Base-by-base conservation (phyloP, 1,284 basidiomycete genomes). In the Ganoderma leucocontextum region DNA sequence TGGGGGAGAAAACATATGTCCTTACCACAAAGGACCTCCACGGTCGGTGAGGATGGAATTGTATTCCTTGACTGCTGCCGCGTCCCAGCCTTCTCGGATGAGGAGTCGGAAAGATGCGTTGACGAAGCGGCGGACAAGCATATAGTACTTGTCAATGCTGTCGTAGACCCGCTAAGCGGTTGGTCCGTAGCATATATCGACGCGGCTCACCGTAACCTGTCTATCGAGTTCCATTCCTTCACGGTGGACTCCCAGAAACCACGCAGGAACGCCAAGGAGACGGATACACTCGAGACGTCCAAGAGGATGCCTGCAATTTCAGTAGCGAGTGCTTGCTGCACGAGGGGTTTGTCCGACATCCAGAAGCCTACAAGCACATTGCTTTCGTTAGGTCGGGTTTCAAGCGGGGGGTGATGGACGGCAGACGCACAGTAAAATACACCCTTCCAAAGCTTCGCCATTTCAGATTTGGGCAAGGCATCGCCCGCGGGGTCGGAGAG, bases 261-360 rank as follows among this genome's bases (percentile, higher is more conserved):
- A 42, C 87, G 85, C 60, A 98, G 81, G 78, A 98, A 98, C 9
- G 84, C 85, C 17, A 98, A 78, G 0, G 95, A 89, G 2, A 89
- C 86, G 6, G 84, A 66, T 0, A 86, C 82, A 39, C 83, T 86
- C 6, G 89, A 82, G 69, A 96, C 94, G 10, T 84, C 86, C 39
- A 98, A 81, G 5, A 95, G 75, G 42, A 99, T 84, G 68, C 95
- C 90, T 12, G 97, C 91, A 33, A 99, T 82, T 75, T 97, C 95
- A 10, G 86, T 84, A 0, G 97, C 96, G 8, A 99, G 87, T 4
- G 91, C 91, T 80, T 99, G 98, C 79, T 99, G 97, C 5, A 99
- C 92, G 3, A 97, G 85, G 7, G 97, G 97, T 80, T 99, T 99
- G 83, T 99, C 97, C 3, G 96, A 98, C 96, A 99, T 99, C 97